Percentiles rank a stretch among this genome's conserved stretches.
Evolutionary conservation across 352 stramenopile genomes (phyloP).

Genomic region (Globisporangium barbulae): DNA sequence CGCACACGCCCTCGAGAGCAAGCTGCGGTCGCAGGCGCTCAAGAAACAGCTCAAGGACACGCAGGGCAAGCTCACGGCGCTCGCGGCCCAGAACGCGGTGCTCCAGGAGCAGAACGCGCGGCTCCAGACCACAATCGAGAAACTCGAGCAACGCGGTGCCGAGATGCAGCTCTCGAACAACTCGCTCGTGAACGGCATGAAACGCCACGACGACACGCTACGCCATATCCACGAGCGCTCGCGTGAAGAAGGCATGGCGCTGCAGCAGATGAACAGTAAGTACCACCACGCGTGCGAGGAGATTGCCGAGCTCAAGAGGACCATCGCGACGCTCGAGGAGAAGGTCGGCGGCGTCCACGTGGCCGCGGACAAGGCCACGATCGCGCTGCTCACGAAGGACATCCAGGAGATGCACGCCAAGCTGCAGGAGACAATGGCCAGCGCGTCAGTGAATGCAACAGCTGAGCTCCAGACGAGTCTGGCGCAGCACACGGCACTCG

Average conservation of each 20-base stretch:
- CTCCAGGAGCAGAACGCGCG: conserved; percentile 23
- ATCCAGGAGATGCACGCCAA: conserved; percentile 45
- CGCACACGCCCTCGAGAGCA: conserved; percentile 38
- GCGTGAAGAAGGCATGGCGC: conserved; percentile 41
- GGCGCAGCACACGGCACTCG: conserved; percentile 19
- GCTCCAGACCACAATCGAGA: conserved; percentile 27
- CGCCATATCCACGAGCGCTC: conserved; percentile 53
- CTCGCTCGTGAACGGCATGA: conserved; percentile 58
- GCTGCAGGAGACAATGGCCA: conserved; percentile 6
- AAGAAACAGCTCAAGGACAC: conserved; percentile 52
- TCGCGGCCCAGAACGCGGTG: conserved; percentile 42
- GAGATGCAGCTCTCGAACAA: conserved; percentile 53
- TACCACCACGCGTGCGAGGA: conserved; percentile 73
- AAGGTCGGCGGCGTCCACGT: conserved; percentile 66
- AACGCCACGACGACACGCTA: conserved; percentile 73
- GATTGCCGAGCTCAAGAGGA: conserved; percentile 69
- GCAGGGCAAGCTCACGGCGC: conserved; percentile 47
- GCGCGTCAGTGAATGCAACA: not conserved
- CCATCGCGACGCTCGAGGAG: conserved; percentile 60
- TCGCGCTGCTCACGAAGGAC: conserved; percentile 51
- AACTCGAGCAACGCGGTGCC: conserved; percentile 28
- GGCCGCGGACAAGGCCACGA: conserved; percentile 62
- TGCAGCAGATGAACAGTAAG: conserved; percentile 52
- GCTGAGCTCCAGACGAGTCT: conserved; percentile 1
- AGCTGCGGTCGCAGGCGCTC: conserved; percentile 29